Evolutionary conservation across 192 early-diverging fungal genomes (phyloP).

Genomic region (Umbelopsis sp.): DNA sequence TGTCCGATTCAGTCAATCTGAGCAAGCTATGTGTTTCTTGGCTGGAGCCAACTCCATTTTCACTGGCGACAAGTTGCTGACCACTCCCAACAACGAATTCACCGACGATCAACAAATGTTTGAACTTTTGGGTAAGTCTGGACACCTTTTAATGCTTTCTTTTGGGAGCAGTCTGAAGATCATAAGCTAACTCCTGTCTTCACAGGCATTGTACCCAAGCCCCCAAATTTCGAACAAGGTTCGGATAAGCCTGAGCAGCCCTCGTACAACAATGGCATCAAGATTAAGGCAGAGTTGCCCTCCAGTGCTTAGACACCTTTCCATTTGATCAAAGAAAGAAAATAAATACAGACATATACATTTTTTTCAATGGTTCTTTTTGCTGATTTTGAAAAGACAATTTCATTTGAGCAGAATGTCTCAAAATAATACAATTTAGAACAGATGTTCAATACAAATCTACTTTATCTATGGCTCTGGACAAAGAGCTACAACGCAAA

Average conservation of each 20-base stretch:
- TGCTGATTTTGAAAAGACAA: too few relatives aligned
- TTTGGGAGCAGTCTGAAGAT: conserved; percentile 15
- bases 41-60: conserved; percentile 86
- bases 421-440: too few relatives aligned
- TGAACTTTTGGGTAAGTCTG: conserved; percentile 55
- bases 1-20: conserved; percentile 68
- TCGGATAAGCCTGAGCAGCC: conserved; percentile 36
- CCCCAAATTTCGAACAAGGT: conserved; percentile 50
- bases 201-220: conserved; percentile 48
- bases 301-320: background rate
- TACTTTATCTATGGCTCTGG: too few relatives aligned
- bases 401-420: too few relatives aligned
- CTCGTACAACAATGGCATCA: conserved; percentile 30
- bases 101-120: conserved; percentile 76
- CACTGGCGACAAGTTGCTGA: conserved; percentile 81
- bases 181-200: conserved; percentile 3
- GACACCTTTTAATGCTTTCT: background rate
- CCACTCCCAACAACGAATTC: conserved; percentile 78
- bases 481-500: too few relatives aligned
- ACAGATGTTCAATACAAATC: too few relatives aligned
- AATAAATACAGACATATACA: background rate
- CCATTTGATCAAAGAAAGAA: background rate
- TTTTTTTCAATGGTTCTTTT: too few relatives aligned
- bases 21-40: conserved; percentile 76
- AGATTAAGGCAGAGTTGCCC: conserved; percentile 23